A percentile compares a stretch with the other conserved stretches of the same genome.
Evolutionary conservation across 805 yeast species (phyloP).

Genomic region (Candida corydali): DNA sequence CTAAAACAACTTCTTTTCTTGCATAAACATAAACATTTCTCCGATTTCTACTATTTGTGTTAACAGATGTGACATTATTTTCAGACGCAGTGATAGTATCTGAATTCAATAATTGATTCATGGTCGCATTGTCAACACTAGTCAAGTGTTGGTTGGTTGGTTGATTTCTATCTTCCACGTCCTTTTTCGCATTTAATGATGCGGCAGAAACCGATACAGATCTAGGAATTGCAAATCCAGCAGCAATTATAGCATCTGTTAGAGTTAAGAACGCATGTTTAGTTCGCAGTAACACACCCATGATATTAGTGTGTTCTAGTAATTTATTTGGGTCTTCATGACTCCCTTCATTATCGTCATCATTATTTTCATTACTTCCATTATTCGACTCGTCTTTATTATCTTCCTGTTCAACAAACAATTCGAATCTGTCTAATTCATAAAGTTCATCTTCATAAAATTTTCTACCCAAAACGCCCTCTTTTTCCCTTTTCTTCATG

Average conservation of each 20-base stretch:
- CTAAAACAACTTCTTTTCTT: conserved; percentile 30
- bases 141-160: conserved; percentile 1
- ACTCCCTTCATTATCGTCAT: background rate
- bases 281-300: conserved; percentile 21
- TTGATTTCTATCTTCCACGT: background rate
- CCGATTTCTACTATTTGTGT: conserved; percentile 14
- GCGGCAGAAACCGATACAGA: conserved; percentile 38
- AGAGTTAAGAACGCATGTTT: conserved; percentile 38
- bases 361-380: conserved; percentile 7
- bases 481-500: conserved; percentile 57
- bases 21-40: conserved; percentile 37
- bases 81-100: conserved; percentile 3
- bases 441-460: conserved; percentile 64
- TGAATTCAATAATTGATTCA: background rate
- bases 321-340: background rate
- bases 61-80: conserved; percentile 1
- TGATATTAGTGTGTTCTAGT: conserved; percentile 6
- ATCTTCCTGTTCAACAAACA: conserved; percentile 32
- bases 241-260: conserved; percentile 53
- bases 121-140: background rate
- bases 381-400: conserved; percentile 9
- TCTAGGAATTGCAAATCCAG: conserved; percentile 55
- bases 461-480: conserved; percentile 71
- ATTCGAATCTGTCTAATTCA: conserved; percentile 35
- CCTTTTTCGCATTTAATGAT: conserved; percentile 5